These are phyloP conservation scores for Flaveria floridana DNA, from an alignment of 140 eudicot genomes.

Conservation along the genomic window DNA sequence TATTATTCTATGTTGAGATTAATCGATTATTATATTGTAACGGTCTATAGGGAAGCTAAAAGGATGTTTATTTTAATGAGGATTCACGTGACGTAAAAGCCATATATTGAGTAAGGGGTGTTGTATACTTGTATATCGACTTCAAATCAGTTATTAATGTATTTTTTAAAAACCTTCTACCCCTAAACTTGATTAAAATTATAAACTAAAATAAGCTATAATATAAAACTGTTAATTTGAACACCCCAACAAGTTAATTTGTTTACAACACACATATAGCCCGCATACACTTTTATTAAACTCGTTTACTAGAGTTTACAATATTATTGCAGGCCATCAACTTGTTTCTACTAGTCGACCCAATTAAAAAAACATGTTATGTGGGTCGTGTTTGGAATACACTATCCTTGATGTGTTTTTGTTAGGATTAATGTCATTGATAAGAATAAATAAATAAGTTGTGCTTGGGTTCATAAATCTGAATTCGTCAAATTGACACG, in stretches of 20 bases:
- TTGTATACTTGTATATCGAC: neutral
- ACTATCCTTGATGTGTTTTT: neutral
- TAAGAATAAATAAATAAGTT: neutral
- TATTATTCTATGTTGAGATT: neutral
- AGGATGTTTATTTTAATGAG: slow-evolving; percentile 18
- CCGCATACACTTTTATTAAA: neutral
- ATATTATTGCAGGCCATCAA: neutral
- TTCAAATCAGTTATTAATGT: neutral
- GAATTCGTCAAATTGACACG: too few relatives aligned
- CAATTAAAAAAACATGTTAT: neutral
- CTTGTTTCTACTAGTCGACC: neutral
- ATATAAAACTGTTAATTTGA: neutral
- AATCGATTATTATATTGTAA: neutral
- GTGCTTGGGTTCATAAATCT: neutral
- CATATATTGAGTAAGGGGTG: slow-evolving; percentile 1
- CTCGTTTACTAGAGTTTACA: neutral
- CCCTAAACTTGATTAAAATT: too few relatives aligned
- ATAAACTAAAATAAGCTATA: too few relatives aligned
- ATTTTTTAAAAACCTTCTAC: too few relatives aligned
- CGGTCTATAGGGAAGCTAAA: neutral
- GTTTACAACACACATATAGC: neutral
- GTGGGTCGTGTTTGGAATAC: neutral
- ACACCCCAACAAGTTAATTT: neutral
- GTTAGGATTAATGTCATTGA: neutral
- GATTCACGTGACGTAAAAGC: slow-evolving; percentile 16